phyloP scores from a whole-genome alignment of 768 basidiomycete species.

The Exsudoporus frostii region DNA sequence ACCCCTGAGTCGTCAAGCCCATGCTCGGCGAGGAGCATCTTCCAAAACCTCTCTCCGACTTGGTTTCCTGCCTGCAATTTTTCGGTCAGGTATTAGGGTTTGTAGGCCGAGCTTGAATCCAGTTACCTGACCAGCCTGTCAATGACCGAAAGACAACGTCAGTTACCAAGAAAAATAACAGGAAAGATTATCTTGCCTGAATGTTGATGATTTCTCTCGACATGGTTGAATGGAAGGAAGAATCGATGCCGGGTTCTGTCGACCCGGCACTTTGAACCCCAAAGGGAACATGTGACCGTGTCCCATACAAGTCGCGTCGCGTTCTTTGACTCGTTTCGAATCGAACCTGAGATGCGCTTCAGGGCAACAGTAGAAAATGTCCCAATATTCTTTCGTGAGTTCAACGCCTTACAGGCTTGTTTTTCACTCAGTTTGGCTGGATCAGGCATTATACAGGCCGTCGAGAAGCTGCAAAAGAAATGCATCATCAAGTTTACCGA shows the following conservation, averaged over 20 bases:
- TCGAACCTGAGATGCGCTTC: conserved; percentile 50
- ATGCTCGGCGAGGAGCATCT: conserved; percentile 82
- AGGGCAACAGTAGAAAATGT: conserved; percentile 58
- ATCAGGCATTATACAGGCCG: conserved; percentile 72
- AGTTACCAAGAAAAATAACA: conserved; percentile 1
- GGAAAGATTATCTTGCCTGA: conserved; percentile 45
- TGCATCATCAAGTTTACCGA: conserved; percentile 80
- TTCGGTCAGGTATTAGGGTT: conserved; percentile 20
- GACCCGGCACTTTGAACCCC: conserved; percentile 7
- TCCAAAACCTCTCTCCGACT: conserved; percentile 87
- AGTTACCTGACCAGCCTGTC: conserved; percentile 67
- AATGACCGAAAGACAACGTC: conserved; percentile 3
- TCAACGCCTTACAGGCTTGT: not conserved
- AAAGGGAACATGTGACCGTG: conserved; percentile 27
- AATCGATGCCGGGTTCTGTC: conserved; percentile 5
- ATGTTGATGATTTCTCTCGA: conserved; percentile 81
- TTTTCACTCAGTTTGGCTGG: not conserved
- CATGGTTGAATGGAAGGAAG: conserved; percentile 40
- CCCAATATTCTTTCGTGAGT: conserved; percentile 51
- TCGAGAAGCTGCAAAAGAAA: conserved; percentile 82
- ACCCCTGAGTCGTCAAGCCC: conserved; percentile 75
- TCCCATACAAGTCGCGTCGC: conserved; percentile 10
- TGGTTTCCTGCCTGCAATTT: conserved; percentile 62
- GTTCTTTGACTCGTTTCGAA: not conserved
- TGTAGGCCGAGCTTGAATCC: not conserved